Percentiles rank a stretch among this genome's conserved stretches.
These are phyloP conservation scores for Glonium stellatum DNA, from an alignment of 495 filamentous ascomycete species.

Conservation along the genomic window DNA sequence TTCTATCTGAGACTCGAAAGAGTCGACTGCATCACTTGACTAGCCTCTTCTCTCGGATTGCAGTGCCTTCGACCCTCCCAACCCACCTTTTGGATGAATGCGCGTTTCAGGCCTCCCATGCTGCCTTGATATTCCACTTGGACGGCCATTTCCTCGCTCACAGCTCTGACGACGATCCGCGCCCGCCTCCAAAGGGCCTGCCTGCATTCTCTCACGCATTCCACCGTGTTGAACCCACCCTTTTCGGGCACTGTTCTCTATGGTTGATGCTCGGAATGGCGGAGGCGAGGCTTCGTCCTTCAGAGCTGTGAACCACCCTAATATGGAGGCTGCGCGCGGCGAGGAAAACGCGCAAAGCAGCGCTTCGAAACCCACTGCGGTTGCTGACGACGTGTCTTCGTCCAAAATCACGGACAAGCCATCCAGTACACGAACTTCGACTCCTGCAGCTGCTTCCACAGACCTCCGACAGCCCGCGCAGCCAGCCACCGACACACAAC, in stretches of 20 bases:
- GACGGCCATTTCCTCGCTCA: conserved; percentile 13
- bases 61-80: conserved; percentile 8
- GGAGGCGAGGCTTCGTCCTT: conserved; percentile 26
- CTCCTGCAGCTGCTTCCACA: conserved; percentile 20
- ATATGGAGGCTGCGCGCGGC: conserved; percentile 14
- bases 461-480: conserved; percentile 23
- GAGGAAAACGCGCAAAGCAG: conserved; percentile 19
- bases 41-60: not conserved
- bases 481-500: conserved; percentile 10
- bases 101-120: conserved; percentile 23
- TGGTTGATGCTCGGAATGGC: conserved; percentile 30
- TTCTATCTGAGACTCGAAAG: not conserved
- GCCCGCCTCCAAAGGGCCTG: conserved; percentile 12
- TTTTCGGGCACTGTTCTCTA: conserved; percentile 18
- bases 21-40: conserved; percentile 22
- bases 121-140: conserved; percentile 26
- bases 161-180: conserved; percentile 23
- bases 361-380: conserved; percentile 1
- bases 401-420: conserved; percentile 23
- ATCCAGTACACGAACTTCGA: conserved; percentile 21
- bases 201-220: conserved; percentile 6
- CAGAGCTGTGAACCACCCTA: conserved; percentile 22
- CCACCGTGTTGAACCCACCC: conserved; percentile 11
- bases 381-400: conserved; percentile 16
- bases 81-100: conserved; percentile 16